A percentile compares a stretch with the other conserved stretches of the same genome.
phyloP scores from a whole-genome alignment of 1,139 yeast species.

The Diutina mesorugosa region DNA sequence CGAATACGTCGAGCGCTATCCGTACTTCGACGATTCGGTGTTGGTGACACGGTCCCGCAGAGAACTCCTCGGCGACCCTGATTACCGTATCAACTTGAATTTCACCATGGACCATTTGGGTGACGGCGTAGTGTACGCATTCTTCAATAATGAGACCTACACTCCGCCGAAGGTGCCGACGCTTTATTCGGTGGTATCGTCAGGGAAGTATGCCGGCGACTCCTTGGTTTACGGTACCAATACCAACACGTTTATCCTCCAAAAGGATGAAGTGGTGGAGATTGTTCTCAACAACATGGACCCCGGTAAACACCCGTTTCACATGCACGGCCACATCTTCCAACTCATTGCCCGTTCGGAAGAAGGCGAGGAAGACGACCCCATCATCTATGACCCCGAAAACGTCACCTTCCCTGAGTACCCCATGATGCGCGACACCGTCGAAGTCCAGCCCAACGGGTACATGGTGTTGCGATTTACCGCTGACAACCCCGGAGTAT shows the following conservation, averaged over 20 bases:
- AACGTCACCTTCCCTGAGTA: slow-evolving; percentile 40
- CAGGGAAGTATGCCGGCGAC: slow-evolving; percentile 32
- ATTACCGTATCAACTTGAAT: slow-evolving; percentile 42
- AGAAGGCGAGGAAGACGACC: slow-evolving; percentile 33
- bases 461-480: slow-evolving; percentile 52
- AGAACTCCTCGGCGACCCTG: slow-evolving; percentile 42
- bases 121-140: slow-evolving; percentile 65
- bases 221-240: slow-evolving; percentile 53
- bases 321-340: slow-evolving; percentile 77
- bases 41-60: slow-evolving; percentile 31
- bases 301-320: slow-evolving; percentile 90
- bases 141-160: slow-evolving; percentile 56
- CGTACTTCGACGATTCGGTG: slow-evolving; percentile 40
- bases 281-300: slow-evolving; percentile 62
- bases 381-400: slow-evolving; percentile 39
- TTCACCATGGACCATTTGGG: slow-evolving; percentile 58
- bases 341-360: slow-evolving; percentile 56
- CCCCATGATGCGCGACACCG: slow-evolving; percentile 58
- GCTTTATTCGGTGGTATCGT: slow-evolving; percentile 41
- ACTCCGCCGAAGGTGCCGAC: slow-evolving; percentile 58
- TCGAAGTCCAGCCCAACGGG: slow-evolving; percentile 51
- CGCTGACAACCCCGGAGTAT: slow-evolving; percentile 82
- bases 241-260: slow-evolving; percentile 48
- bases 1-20: slow-evolving; percentile 10
- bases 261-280: slow-evolving; percentile 53